Base-by-base conservation (phyloP, 2,329 filamentous ascomycete species). In the Amylocarpus encephaloides region DNA sequence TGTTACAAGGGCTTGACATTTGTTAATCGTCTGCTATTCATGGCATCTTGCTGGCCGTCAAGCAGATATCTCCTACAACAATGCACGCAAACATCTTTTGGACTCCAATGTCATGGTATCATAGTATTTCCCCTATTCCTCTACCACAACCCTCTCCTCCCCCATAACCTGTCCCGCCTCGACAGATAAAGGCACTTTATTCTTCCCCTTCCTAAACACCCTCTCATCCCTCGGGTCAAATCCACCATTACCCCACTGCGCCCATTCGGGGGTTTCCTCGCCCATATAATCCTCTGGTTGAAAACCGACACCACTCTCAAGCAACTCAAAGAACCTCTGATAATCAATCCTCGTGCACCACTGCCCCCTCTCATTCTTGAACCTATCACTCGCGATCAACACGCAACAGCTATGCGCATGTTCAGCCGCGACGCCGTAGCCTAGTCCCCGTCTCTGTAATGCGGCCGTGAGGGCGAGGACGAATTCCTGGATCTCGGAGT, bases 301-400 rank as follows among this genome's bases (percentile, higher is more conserved):
- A 74, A 94, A 96, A 79, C 6, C 73, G 68, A 13, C 76, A 73
- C 55, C 79, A 75, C 65, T 82, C 68, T 95, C 88, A 9, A 94
- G 75, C 54, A 93, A 76, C 57, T 88, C 75, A 67, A 96, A 97
- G 75, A 96, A 97, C 52, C 77, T 80, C 49, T 86, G 77, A 67
- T 96, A 97, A 67, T 96, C 86, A 62, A 98, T 97, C 44, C 86
- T 73, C 1, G 92, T 95, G 65, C 93, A 88, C 91, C 91, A 97
- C 65, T 81, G 86, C 4, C 83, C 88, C 9, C 42, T 22, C 44
- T 86, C 73, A 38, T 83, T 79, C 50, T 75, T 73, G 73, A 97
- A 98, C 7, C 90, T 74, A 50, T 85, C 82, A 62, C 86, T 91
- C 0, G 89, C 92, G 35, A 97, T 76, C 46, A 97, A 72, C 18